Percentiles rank a stretch among this genome's conserved stretches.
Conservation (phyloP, 2,329 filamentous ascomycete genomes). For the Thielaviopsis populi region DNA sequence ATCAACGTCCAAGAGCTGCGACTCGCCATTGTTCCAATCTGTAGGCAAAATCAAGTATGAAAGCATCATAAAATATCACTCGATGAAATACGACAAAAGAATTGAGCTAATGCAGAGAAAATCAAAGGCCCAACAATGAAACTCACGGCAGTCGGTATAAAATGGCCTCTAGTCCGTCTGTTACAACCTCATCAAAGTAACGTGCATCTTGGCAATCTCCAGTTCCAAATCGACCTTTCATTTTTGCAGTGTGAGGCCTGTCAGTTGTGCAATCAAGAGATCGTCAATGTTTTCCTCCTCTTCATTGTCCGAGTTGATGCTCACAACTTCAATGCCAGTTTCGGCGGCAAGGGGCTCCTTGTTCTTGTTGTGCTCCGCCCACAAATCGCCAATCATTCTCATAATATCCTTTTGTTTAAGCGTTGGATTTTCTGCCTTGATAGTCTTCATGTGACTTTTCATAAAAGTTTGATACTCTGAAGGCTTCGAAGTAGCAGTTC, state of each 20-base stretch:
- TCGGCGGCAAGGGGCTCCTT: background rate
- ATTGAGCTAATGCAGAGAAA: too few relatives aligned
- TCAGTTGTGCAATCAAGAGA: constrained; percentile 10
- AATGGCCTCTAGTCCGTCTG: too few relatives aligned
- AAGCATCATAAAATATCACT: too few relatives aligned
- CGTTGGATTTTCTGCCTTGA: constrained; percentile 41
- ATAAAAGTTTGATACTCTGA: constrained; percentile 40
- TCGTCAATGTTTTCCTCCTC: constrained; percentile 7
- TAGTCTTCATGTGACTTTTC: constrained; percentile 49
- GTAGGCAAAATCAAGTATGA: too few relatives aligned
- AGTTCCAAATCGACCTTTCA: background rate
- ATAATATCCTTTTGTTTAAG: constrained; percentile 54
- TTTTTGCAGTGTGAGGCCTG: constrained; percentile 9
- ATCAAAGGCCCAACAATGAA: too few relatives aligned
- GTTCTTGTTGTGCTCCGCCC: constrained; percentile 37
- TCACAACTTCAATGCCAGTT: constrained; percentile 17
- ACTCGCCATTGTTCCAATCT: too few relatives aligned
- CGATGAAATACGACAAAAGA: too few relatives aligned
- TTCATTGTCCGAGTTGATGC: constrained; percentile 16
- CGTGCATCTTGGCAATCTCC: background rate
- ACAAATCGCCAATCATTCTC: constrained; percentile 49
- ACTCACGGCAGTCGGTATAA: too few relatives aligned
- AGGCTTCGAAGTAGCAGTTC: constrained; percentile 25
- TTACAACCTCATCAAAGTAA: too few relatives aligned
- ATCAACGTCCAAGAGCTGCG: too few relatives aligned